Evolutionary conservation across 176 grass and related monocot genomes (phyloP), one percentile per base, ranked within the genome.

Genomic region (Cenchrus americanus): DNA sequence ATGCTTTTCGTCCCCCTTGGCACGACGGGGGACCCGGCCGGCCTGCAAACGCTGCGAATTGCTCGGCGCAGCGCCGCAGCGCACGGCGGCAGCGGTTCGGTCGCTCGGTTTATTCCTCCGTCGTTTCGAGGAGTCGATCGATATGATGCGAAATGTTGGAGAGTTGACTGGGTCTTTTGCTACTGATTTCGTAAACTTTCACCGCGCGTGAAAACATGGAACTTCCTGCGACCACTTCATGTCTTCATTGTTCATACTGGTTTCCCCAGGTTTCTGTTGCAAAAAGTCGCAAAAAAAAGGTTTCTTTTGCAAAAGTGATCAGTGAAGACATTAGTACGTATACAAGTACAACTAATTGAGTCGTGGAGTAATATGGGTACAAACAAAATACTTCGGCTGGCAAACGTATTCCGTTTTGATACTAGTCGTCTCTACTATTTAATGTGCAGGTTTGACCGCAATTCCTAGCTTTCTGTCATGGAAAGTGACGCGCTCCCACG

Each of bases 41-140:
- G n/a, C 5, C 43, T 44, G 8, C 49, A 26, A 64, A 14, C 74
- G 61, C 43, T 41, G 49, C 34, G 34, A 37, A 37, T 37, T 57
- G 46, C 26, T 51, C 13, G 27, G 27, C 27, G 27, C 27, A 30
- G 27, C 27, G 27, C 27, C n/a, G n/a, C n/a, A n/a, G n/a, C n/a
- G n/a, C n/a, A n/a, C n/a, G 27, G 27, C 27, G 27, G 27, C 27
- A 30, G 27, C 27, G 27, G 27, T 30, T 30, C 27, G 27, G 27
- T 14, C 41, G 0, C 3, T 37, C 34, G 69, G 41, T 84, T 73
- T 79, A 84, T 88, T 79, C 67, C 67, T 74, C 50, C 37, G 41
- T 79, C 81, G 23, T 51, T 84, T 73, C 81, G 2, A 63, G 27
- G 62, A 27, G 49, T 43, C 26, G 19, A 14, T 72, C 34, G 34